Base-by-base conservation (phyloP, 306 rosid species). In the Glycine soja region DNA sequence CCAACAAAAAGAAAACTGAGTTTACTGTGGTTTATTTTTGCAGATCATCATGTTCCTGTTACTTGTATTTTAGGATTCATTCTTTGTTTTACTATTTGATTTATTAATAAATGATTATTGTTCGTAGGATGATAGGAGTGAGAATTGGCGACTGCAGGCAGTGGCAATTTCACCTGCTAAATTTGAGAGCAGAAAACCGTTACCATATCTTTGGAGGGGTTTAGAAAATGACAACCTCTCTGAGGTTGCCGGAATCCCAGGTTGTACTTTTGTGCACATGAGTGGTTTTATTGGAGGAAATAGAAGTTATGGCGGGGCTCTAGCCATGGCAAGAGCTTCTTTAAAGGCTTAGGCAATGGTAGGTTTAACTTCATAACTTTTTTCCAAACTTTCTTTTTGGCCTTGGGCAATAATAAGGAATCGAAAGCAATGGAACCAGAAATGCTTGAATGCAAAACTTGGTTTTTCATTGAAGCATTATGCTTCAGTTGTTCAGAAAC, bases 261-360 rank as follows among this genome's bases (percentile, higher is more conserved):
- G 85, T 61, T 88, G 90, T 74, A 62, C 80, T 56, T 90, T 90
- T 86, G 94, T 81, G 36, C 87, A 90, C 88, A 83, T 81, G 90
- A 85, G 87, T 70, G 92, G 94, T 59, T 90, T 88, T 83, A 87
- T 88, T 53, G 92, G 90, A 67, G 94, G 90, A 85, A 90, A 88
- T 77, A 63, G 2, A 69, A 86, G 81, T 70, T 87, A 83, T 74
- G 88, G 83, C 4, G 90, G 94, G 2, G 89, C 86, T 81, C 83
- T 86, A 52, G 80, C 90, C 6, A 88, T 90, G 94, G 91, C 91
- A 14, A 80, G 82, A 82, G 85, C 81, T 52, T 85, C 90, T 51
- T 77, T 88, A 67, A 81, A 72, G 56, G 87, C 81, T 56, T 83
- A 87, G 81, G 64, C 46, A 57, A 59, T 59, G 76, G 51, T 30